Percentiles rank a stretch among this genome's conserved stretches.
Evolutionary conservation across 2,329 filamentous ascomycete genomes (phyloP).

Genomic region (Colletotrichum cuscutae): DNA sequence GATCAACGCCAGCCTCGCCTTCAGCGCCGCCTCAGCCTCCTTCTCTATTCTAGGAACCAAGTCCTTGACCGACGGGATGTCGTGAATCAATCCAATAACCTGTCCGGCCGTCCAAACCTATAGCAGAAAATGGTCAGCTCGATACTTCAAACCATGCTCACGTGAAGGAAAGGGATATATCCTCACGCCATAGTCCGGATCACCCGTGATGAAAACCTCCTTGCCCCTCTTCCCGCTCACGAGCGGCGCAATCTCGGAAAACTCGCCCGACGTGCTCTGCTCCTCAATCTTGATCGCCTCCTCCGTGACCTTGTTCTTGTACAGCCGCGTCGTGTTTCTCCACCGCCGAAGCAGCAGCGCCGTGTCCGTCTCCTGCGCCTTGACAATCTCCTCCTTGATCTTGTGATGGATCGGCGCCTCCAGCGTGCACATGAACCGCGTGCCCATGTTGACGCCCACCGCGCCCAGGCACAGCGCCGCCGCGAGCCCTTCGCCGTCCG

Average conservation of each 20-base stretch:
- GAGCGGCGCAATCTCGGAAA: conserved; percentile 85
- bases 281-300: conserved; percentile 85
- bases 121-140: conserved; percentile 2
- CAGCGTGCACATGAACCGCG: conserved; percentile 94
- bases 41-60: conserved; percentile 79
- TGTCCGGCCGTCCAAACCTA: conserved; percentile 97
- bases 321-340: conserved; percentile 92
- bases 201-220: conserved; percentile 92
- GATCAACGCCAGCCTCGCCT: conserved; percentile 66
- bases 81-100: conserved; percentile 89
- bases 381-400: conserved; percentile 93
- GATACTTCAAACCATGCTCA: conserved; percentile 4
- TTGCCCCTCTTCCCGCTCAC: conserved; percentile 92
- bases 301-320: conserved; percentile 87
- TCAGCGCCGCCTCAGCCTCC: conserved; percentile 76
- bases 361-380: conserved; percentile 90
- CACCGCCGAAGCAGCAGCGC: conserved; percentile 88
- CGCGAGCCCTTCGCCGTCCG: conserved; percentile 91
- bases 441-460: conserved; percentile 98
- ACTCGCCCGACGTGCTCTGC: conserved; percentile 86
- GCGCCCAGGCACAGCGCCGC: conserved; percentile 91
- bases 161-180: not conserved
- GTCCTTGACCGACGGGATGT: conserved; percentile 80
- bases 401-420: conserved; percentile 93
- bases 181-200: conserved; percentile 88